Base-by-base conservation (phyloP, 2,329 filamentous ascomycete genomes). In the Colletotrichum sidae region DNA sequence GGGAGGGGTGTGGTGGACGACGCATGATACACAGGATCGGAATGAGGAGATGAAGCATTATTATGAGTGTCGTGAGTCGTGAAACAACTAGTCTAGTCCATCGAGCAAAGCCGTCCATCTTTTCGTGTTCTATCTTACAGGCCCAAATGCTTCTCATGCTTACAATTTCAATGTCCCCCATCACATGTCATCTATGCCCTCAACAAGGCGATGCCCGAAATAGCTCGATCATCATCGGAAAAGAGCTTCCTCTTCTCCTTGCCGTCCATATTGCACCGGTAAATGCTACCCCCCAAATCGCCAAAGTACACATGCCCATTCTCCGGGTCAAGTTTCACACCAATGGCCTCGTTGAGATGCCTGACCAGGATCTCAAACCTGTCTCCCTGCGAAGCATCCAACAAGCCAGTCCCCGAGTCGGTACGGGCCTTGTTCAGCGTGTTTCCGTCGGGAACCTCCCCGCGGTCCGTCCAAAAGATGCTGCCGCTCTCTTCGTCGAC, bases 281-380 rank as follows among this genome's bases (percentile, higher is more conserved):
- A 81, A 2, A 81, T 72, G 10, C 71, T 69, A 1, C 80, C 80
- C 1, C 78, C 76, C 3, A 83, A 67, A 59, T 82, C 80, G 0
- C 79, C 77, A 4, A 76, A 71, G 62, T 79, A 82, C 6, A 81
- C 71, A 33, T 74, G 70, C 1, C 73, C 68, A 11, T 76, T 78
- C 42, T 70, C 70, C 11, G 68, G 46, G 61, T 82, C 79, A 4
- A 84, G 41, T 53, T 76, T 79, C 46, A 84, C 55, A 7, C 81
- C 83, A 67, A 84, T 84, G 2, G 80, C 77, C 69, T 85, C 83
- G 54, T 84, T 75, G 33, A 85, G 68, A 56, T 81, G 72, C 44
- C 76, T 67, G 2, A 68, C 67, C 8, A 79, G 56, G 15, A 77
- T 71, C 44, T 76, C 67, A 51, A 75, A 70, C n/a, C 10, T 37